A percentile compares a stretch with the other conserved stretches of the same genome.
phyloP scores from a whole-genome alignment of 2,329 filamentous ascomycete species.

The Aotearoamyces nothofagi region DNA sequence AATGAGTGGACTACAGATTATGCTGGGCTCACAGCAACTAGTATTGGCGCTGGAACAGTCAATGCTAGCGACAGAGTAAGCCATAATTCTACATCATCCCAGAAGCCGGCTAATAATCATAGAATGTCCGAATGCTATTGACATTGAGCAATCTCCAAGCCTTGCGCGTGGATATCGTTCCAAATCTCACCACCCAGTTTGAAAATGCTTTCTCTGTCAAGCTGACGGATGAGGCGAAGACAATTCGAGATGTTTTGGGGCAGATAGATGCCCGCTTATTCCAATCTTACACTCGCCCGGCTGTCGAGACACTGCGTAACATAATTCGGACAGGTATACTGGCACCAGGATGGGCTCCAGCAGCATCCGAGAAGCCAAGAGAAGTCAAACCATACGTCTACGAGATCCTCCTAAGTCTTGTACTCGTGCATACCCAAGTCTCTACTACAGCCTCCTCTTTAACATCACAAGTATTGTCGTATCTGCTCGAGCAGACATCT shows the following conservation, averaged over 20 bases:
- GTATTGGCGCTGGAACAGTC: conserved; percentile 30
- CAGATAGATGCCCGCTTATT: conserved; percentile 90
- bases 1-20: conserved; percentile 20
- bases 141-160: conserved; percentile 85
- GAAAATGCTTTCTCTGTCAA: conserved; percentile 90
- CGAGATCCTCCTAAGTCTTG: conserved; percentile 67
- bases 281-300: conserved; percentile 76
- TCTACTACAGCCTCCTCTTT: conserved; percentile 65
- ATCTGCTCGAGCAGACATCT: conserved; percentile 72
- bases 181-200: conserved; percentile 79
- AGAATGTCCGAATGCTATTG: conserved; percentile 87
- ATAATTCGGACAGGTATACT: conserved; percentile 62
- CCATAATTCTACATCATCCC: not conserved
- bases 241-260: conserved; percentile 74
- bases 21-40: conserved; percentile 19
- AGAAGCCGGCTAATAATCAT: conserved; percentile 15
- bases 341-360: conserved; percentile 55
- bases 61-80: conserved; percentile 36
- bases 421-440: conserved; percentile 83
- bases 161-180: conserved; percentile 68
- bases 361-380: conserved; percentile 39
- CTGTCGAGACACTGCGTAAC: conserved; percentile 49
- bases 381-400: conserved; percentile 84
- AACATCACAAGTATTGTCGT: conserved; percentile 67
- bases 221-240: conserved; percentile 83